Base-by-base conservation (phyloP, 2,329 filamentous ascomycete genomes). In the Seiridium unicorne region DNA sequence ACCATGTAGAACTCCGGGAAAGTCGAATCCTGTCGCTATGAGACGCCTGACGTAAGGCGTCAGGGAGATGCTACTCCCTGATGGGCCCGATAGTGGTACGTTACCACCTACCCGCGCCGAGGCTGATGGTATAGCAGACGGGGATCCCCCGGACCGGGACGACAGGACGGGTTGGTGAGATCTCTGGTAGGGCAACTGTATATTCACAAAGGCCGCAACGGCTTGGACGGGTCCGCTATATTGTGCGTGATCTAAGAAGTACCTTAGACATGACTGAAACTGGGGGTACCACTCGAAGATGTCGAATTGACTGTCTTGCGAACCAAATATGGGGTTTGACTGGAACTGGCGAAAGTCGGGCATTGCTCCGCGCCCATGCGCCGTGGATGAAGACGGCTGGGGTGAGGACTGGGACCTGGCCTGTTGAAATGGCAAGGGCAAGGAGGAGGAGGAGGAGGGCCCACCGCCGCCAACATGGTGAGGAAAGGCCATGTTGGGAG, bases 261-360 rank as follows among this genome's bases (percentile, higher is more conserved):
- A 97, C 60, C 87, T 86, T 66, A 94, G 88, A 76, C 95, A 99
- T 65, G 88, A 93, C 75, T 95, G 89, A 74, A 96, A 96, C 61
- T 90, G 89, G 8, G 92, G 91, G 73, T 96, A 91, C 95, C 95
- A 98, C 62, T 93, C 90, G 72, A 97, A 89, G 64, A 97, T 90
- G 74, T 94, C 90, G 75, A 93, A 89, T 53, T 70, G 69, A n/a
- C 64, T 65, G 59, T 66, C 68, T 62, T 68, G 68, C 44, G 69
- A 64, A 9, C 68, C 65, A n/a, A 69, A 58, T 11, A 69, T 69
- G 36, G 66, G 63, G 4, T 55, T 62, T 26, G 66, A 57, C 10
- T 53, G 49, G n/a, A 38, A 38, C 32, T 66, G 60, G 26, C 65
- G 58, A 38, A 64, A 65, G 9, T 67, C 66, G 26, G 66, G 55